These are phyloP conservation scores for Skeletonema marinoi DNA, from an alignment of 108 stramenopile species.

Conservation along the genomic window DNA sequence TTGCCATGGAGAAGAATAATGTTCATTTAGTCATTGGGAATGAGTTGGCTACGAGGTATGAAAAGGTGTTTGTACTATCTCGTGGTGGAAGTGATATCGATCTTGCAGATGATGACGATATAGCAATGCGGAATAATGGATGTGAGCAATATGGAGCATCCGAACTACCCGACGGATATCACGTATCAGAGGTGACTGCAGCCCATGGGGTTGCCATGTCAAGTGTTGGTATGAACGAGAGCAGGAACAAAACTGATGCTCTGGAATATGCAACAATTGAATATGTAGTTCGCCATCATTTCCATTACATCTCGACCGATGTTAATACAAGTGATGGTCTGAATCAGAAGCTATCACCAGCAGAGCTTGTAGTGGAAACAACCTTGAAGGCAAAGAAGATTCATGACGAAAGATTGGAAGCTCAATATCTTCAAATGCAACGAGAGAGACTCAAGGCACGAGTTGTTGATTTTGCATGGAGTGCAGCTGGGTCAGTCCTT, in stretches of 20 bases:
- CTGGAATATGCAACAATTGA: conserved; percentile 73
- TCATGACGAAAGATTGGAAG: conserved; percentile 43
- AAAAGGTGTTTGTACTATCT: conserved; percentile 75
- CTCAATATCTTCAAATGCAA: conserved; percentile 46
- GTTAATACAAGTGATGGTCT: background rate
- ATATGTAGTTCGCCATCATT: conserved; percentile 69
- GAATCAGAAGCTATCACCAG: conserved; percentile 1
- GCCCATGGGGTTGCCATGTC: conserved; percentile 22
- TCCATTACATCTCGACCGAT: conserved; percentile 72
- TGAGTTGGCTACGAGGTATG: conserved; percentile 83
- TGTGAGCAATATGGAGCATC: conserved; percentile 28
- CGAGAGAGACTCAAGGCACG: conserved; percentile 55
- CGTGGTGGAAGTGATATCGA: conserved; percentile 19
- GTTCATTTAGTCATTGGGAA: conserved; percentile 98
- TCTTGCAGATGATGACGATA: conserved; percentile 8
- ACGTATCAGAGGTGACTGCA: conserved; percentile 24
- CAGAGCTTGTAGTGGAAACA: conserved; percentile 32
- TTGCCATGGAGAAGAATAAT: conserved; percentile 86
- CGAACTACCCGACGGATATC: conserved; percentile 40
- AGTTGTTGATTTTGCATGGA: conserved; percentile 40
- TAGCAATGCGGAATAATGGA: background rate
- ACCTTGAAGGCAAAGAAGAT: conserved; percentile 31
- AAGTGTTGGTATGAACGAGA: background rate
- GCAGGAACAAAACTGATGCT: conserved; percentile 26
- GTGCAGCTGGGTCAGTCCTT: conserved; percentile 41